Percentiles rank a stretch among this genome's conserved stretches.
Conservation (phyloP, 2,329 filamentous ascomycete genomes). For the Microdochium nivale region DNA sequence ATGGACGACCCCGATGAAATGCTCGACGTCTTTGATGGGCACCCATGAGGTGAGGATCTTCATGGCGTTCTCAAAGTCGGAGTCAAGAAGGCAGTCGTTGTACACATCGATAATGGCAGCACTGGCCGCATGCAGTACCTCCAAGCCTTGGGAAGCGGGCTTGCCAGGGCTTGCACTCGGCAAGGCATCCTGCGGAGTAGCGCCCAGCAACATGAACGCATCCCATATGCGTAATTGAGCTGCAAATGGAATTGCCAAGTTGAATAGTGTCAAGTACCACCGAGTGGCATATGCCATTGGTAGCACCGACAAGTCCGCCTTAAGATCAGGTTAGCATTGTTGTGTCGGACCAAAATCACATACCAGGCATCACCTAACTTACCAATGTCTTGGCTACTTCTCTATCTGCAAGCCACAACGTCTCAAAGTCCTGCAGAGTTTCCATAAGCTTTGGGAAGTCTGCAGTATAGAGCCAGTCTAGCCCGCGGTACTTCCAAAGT, state of each 20-base stretch:
- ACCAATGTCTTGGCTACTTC: constrained; percentile 76
- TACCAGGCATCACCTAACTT: constrained; percentile 27
- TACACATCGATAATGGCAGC: constrained; percentile 88
- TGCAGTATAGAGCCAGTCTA: constrained; percentile 74
- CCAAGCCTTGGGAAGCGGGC: constrained; percentile 55
- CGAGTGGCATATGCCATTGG: constrained; percentile 90
- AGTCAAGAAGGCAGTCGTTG: constrained; percentile 78
- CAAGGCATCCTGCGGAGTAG: constrained; percentile 35
- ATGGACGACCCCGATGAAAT: constrained; percentile 83
- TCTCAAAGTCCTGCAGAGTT: constrained; percentile 77
- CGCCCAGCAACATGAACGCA: constrained; percentile 90
- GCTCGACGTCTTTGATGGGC: constrained; percentile 85
- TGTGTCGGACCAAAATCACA: not conserved
- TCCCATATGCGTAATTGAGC: constrained; percentile 97
- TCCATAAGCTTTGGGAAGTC: constrained; percentile 84
- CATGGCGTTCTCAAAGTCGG: constrained; percentile 97
- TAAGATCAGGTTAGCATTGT: constrained; percentile 4
- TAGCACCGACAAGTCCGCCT: constrained; percentile 72
- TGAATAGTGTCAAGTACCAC: constrained; percentile 97
- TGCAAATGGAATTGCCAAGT: constrained; percentile 88
- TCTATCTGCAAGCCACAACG: constrained; percentile 68
- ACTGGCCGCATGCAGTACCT: constrained; percentile 82
- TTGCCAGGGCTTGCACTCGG: constrained; percentile 19
- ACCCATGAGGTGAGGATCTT: constrained; percentile 92
- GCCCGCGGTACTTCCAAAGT: constrained; percentile 80